phyloP scores from a whole-genome alignment of 2,329 filamentous ascomycete species.

The Colletotrichum brevisporum region DNA sequence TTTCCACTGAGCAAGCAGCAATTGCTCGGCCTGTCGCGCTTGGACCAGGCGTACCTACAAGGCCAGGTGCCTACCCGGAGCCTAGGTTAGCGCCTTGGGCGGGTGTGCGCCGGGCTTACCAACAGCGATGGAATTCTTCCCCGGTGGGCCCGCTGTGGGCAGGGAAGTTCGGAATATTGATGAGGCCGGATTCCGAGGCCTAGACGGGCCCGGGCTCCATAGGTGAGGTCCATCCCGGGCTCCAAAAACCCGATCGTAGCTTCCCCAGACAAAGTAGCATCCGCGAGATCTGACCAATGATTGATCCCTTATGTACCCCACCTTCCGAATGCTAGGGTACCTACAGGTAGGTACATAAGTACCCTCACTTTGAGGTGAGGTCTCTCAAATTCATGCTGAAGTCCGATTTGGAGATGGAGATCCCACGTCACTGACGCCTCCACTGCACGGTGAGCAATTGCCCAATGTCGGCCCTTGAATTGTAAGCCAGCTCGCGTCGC shows the following conservation, averaged over 20 bases:
- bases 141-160: not conserved
- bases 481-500: not conserved
- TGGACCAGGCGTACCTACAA: constrained; percentile 27
- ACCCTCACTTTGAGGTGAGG: not conserved
- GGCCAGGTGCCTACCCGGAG: not conserved
- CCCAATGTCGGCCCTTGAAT: constrained; percentile 5
- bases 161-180: constrained; percentile 19
- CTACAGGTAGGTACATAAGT: constrained; percentile 16
- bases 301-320: constrained; percentile 5
- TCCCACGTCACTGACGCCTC: constrained; percentile 31
- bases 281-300: constrained; percentile 37
- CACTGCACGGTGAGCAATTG: constrained; percentile 7
- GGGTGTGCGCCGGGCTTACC: constrained; percentile 16
- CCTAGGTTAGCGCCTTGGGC: constrained; percentile 23
- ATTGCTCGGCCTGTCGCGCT: constrained; percentile 30
- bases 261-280: constrained; percentile 33
- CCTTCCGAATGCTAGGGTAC: not conserved
- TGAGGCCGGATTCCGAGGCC: constrained; percentile 13
- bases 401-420: constrained; percentile 13
- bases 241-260: constrained; percentile 28
- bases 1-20: constrained; percentile 24
- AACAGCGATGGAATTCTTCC: constrained; percentile 9
- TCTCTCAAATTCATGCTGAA: not conserved
- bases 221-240: not conserved
- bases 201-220: constrained; percentile 16